A percentile compares a stretch with the other conserved stretches of the same genome.
Conservation (phyloP, 208 protist genomes). For the Wallacemonas sp. region DNA sequence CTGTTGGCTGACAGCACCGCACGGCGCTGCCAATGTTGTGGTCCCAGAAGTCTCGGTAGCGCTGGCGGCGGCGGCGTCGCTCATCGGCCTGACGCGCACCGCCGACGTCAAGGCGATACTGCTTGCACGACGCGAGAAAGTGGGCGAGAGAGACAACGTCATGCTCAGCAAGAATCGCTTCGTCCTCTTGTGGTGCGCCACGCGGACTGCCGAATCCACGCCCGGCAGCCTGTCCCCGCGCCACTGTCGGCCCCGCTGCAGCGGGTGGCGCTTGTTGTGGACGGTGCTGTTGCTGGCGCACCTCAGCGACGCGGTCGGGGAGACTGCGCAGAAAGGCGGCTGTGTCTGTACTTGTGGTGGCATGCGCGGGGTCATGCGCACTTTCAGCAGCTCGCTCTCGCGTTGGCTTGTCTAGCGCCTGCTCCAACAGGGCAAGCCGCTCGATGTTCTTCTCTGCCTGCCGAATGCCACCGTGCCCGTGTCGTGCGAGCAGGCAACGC, state of each 20-base stretch:
- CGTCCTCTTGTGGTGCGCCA: no score
- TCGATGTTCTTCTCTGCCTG: conserved; percentile 26
- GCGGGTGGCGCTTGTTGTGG: background rate
- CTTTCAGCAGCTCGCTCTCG: background rate
- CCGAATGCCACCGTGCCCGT: conserved; percentile 29
- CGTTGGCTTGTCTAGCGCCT: conserved; percentile 17
- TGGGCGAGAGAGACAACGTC: conserved; percentile 47
- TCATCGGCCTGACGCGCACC: conserved; percentile 22
- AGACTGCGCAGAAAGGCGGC: conserved; percentile 26
- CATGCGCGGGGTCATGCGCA: background rate
- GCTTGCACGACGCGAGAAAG: conserved; percentile 62
- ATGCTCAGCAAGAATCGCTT: background rate
- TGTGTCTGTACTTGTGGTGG: background rate
- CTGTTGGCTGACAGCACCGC: conserved; percentile 45
- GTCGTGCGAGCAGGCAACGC: conserved; percentile 19
- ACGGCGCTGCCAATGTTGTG: conserved; percentile 56
- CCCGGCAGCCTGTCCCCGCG: background rate
- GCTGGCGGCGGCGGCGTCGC: conserved; percentile 37
- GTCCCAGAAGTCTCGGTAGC: conserved; percentile 56
- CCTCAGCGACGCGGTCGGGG: conserved; percentile 20
- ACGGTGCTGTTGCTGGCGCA: conserved; percentile 8
- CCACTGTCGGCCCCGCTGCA: no score
- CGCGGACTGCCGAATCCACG: no score
- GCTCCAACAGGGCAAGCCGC: conserved; percentile 29
- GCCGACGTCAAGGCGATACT: conserved; percentile 42